Conservation (phyloP, 1,284 basidiomycete species). For the Schizophyllum commune region DNA sequence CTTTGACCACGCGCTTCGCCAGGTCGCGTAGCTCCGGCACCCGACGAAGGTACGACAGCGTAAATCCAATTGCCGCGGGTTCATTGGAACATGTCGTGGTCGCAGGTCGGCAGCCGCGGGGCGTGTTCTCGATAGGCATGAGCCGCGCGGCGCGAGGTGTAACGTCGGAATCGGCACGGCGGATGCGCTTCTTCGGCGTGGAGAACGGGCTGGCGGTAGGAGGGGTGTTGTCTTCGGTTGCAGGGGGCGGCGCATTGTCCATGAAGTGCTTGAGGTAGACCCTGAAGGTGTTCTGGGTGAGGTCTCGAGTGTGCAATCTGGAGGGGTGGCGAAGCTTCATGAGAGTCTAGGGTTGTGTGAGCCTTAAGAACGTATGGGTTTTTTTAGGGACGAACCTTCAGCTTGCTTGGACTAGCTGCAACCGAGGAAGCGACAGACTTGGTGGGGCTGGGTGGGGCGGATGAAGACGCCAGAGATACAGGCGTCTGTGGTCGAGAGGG, state of each 20-base stretch:
- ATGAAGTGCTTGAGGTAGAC: constrained; percentile 73
- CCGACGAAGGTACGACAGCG: constrained; percentile 64
- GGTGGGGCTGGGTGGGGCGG: constrained; percentile 8
- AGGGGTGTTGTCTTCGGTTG: neutral
- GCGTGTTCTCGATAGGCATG: neutral
- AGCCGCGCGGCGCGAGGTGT: neutral
- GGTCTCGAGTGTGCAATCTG: constrained; percentile 51
- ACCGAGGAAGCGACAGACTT: constrained; percentile 3
- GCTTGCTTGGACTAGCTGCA: neutral
- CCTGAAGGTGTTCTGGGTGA: constrained; percentile 60
- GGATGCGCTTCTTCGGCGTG: neutral
- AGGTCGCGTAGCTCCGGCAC: constrained; percentile 61
- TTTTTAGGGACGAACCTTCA: neutral
- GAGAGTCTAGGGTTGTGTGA: constrained; percentile 21
- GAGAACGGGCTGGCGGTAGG: neutral
- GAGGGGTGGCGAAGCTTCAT: constrained; percentile 61
- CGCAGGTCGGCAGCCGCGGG: constrained; percentile 11
- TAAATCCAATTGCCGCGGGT: constrained; percentile 38
- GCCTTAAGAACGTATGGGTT: neutral
- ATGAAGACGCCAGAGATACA: constrained; percentile 11
- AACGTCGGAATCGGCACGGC: constrained; percentile 5
- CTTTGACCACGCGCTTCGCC: constrained; percentile 51
- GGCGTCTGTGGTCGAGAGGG: constrained; percentile 5
- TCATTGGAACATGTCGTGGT: constrained; percentile 1
- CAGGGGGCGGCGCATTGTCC: constrained; percentile 35